phyloP scores from a whole-genome alignment of 2,329 filamentous ascomycete species.

The Bimuria novae-zelandiae region DNA sequence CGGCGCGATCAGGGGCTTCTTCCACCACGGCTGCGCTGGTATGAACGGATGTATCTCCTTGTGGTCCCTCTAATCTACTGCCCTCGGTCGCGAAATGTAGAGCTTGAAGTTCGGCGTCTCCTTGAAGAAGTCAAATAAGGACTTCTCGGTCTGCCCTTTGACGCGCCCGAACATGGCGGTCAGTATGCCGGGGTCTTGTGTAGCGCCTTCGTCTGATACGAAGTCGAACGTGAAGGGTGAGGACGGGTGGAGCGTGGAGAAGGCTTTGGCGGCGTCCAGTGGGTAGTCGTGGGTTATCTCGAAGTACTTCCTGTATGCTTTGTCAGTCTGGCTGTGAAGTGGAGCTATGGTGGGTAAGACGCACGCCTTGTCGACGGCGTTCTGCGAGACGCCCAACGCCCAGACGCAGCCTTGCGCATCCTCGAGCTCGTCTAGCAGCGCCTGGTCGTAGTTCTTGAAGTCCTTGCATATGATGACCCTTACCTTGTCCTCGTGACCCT shows the following conservation, averaged over 20 bases:
- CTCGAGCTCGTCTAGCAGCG: slow-evolving; percentile 62
- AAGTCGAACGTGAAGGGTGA: slow-evolving; percentile 71
- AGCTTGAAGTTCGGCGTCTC: slow-evolving; percentile 56
- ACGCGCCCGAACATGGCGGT: slow-evolving; percentile 64
- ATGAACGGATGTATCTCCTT: slow-evolving; percentile 47
- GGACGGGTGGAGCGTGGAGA: slow-evolving; percentile 54
- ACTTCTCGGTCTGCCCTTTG: slow-evolving; percentile 69
- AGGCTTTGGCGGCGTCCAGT: slow-evolving; percentile 65
- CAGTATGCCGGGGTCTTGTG: slow-evolving; percentile 59
- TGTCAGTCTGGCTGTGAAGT: not conserved
- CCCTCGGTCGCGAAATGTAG: slow-evolving; percentile 63
- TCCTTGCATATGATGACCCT: slow-evolving; percentile 71
- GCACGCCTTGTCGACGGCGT: slow-evolving; percentile 62
- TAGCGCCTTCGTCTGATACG: slow-evolving; percentile 68
- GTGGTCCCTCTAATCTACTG: slow-evolving; percentile 58
- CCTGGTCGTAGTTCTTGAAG: slow-evolving; percentile 64
- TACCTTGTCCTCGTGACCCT: slow-evolving; percentile 61
- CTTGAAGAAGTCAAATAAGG: slow-evolving; percentile 59
- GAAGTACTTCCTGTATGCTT: slow-evolving; percentile 59
- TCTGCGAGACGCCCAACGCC: slow-evolving; percentile 71
- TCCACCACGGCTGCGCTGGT: slow-evolving; percentile 31
- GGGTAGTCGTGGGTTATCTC: slow-evolving; percentile 71
- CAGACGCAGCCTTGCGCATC: slow-evolving; percentile 73
- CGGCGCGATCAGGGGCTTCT: slow-evolving; percentile 20
- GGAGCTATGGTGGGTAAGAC: slow-evolving; percentile 22